Evolutionary conservation across 306 rosid genomes (phyloP), one percentile per base, ranked within the genome.

Genomic region (Luffa aegyptiaca): DNA sequence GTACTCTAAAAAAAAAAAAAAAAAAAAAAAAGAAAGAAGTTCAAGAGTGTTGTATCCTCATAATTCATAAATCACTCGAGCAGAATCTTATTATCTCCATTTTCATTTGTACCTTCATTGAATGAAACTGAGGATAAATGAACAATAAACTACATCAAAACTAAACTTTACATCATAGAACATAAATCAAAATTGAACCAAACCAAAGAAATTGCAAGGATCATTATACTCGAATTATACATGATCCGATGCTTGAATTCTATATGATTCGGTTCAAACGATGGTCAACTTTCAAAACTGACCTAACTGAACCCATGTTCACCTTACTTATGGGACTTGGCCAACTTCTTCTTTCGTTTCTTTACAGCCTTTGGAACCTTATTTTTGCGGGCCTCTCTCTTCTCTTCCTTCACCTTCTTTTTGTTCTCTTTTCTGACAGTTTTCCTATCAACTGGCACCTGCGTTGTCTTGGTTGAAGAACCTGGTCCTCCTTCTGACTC

Each of bases 381-480:
- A 26, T 45, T 86, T 81, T 88, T 92, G 26, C 96, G 89, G 10
- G 96, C 86, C 76, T 94, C 97, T 80, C 94, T 89, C 82, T 92
- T 94, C 89, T 92, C 98, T 80, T 90, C 95, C 65, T 92, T 92
- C 77, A 92, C 97, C 81, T 90, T 92, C 89, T 90, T 92, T 75
- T 94, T 89, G 82, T 92, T 85, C 84, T 92, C 98, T 82, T 90
- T 94, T 75, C 90, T 90, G 1, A 96, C 94, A 18, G 93, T 86
- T 91, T 94, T 94, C 87, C 80, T 90, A 21, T 94, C 98, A 2
- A 21, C 84, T 39, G 89, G 91, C 64, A 39, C 53, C 79, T 83
- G 85, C 62, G 48, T 69, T 51, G 80, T 81, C 63, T 84, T 88
- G 6, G 33, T 39, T 37, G 44, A 82, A 51, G 83, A 87, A 58